Evolutionary conservation across 176 grass and related monocot genomes (phyloP).

Genomic region (Oryza glaberrima): DNA sequence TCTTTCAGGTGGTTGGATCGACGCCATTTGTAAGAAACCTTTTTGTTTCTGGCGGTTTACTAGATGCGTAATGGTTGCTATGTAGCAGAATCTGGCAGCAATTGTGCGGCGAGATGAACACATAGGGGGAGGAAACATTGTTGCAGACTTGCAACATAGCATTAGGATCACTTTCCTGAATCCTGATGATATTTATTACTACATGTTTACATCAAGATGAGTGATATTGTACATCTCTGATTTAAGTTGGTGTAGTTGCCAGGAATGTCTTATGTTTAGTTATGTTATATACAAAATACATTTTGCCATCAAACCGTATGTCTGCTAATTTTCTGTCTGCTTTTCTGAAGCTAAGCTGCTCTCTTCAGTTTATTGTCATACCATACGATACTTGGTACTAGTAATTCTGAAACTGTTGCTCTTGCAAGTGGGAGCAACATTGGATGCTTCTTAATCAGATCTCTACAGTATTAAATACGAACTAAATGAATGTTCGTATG

Average conservation of each 20-base stretch:
- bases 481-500: neutral
- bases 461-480: slow-evolving; percentile 4
- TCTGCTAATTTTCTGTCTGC: neutral
- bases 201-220: slow-evolving; percentile 36
- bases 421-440: neutral
- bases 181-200: slow-evolving; percentile 38
- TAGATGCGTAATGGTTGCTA: slow-evolving; percentile 43
- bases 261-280: slow-evolving; percentile 24
- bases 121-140: slow-evolving; percentile 16
- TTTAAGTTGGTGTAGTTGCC: slow-evolving; percentile 17
- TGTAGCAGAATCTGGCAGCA: slow-evolving; percentile 37
- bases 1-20: slow-evolving; percentile 54
- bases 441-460: slow-evolving; percentile 17
- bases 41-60: slow-evolving; percentile 50
- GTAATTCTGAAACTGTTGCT: slow-evolving; percentile 2
- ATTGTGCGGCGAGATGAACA: slow-evolving; percentile 30
- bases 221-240: slow-evolving; percentile 42
- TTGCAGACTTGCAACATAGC: slow-evolving; percentile 47
- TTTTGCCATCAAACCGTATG: neutral
- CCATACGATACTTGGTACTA: neutral
- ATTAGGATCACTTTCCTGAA: slow-evolving; percentile 19
- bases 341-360: neutral
- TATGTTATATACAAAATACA: slow-evolving; percentile 35
- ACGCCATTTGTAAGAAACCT: slow-evolving; percentile 51
- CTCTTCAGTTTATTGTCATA: neutral